Base-by-base conservation (phyloP, 2,329 filamentous ascomycete species). In the Phoma sp. region DNA sequence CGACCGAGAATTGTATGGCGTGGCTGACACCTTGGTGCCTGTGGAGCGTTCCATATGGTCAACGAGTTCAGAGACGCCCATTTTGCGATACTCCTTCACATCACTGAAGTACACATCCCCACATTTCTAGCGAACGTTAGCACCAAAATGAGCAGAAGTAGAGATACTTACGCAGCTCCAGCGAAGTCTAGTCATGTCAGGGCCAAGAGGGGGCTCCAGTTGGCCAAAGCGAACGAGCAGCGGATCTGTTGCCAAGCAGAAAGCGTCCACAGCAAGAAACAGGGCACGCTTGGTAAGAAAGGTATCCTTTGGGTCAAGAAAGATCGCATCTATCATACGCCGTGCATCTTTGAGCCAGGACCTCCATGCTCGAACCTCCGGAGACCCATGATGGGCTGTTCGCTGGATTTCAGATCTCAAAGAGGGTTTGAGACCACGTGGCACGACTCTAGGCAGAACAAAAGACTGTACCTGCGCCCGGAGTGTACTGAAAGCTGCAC, bases 141-240 rank as follows among this genome's bases (percentile, higher is more conserved):
- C 12, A 30, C 40, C n/a, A 6, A 3, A 37, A 14, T 2, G 10
- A 6, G 20, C 7, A 3, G 34, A 7, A 37, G 11, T 1, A 5
- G 23, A 14, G 9, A 7, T 25, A 64, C 63, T 46, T 52, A 69
- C 65, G 25, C 63, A 61, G 50, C 49, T 45, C 64, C 66, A 68
- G n/a, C 56, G 51, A 6, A 67, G 38, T 7, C 62, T 56, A 2
- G 46, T 29, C 37, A 7, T 47, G 14, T 37, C 45, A 18, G 32
- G 32, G 7, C 25, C 40, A 6, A 62, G 37, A 3, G 42, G 17
- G 7, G 47, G 50, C 21, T 62, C 60, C 6, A 62, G n/a, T 1
- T 34, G 25, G 0, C 57, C 53, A 20, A 30, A 33, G 4, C 38
- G 17, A 12, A 49, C 39, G 5, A 53, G 26, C 6, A 56, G 23